Percentiles rank a stretch among this genome's conserved stretches.
Conservation (phyloP, 2,329 filamentous ascomycete species). For the Ophiocordyceps sinensis region DNA sequence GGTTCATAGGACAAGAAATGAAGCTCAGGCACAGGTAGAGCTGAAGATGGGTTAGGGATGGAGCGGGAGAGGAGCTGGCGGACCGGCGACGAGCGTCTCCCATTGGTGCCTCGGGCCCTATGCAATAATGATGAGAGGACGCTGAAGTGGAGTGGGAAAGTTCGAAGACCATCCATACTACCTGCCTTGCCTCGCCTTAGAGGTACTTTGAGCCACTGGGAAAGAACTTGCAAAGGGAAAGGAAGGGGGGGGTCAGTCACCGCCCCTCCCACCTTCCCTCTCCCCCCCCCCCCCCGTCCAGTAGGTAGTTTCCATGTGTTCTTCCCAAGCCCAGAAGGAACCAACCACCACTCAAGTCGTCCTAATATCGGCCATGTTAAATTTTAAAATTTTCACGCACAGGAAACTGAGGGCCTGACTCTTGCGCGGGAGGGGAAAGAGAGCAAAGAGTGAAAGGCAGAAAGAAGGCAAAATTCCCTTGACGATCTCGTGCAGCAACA, state of each 20-base stretch:
- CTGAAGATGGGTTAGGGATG: not conserved
- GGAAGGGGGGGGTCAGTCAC: not conserved
- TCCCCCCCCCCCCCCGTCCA: too few relatives aligned
- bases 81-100: not conserved
- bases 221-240: not conserved
- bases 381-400: too few relatives aligned
- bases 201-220: not conserved
- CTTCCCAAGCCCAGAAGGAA: too few relatives aligned
- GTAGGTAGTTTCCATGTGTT: too few relatives aligned
- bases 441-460: too few relatives aligned
- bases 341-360: too few relatives aligned
- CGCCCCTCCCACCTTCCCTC: too few relatives aligned
- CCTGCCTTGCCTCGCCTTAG: not conserved
- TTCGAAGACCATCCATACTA: not conserved
- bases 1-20: not conserved
- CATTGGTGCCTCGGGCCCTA: not conserved
- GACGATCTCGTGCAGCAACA: too few relatives aligned
- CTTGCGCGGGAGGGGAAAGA: too few relatives aligned
- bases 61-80: not conserved
- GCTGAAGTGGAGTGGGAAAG: not conserved
- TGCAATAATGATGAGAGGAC: slow-evolving; percentile 1
- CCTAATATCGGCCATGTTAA: too few relatives aligned
- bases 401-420: too few relatives aligned
- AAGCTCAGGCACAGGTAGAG: not conserved
- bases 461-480: too few relatives aligned